Evolutionary conservation across 1,284 basidiomycete genomes (phyloP), one percentile per base, ranked within the genome.

Genomic region (Marasmius sp.): DNA sequence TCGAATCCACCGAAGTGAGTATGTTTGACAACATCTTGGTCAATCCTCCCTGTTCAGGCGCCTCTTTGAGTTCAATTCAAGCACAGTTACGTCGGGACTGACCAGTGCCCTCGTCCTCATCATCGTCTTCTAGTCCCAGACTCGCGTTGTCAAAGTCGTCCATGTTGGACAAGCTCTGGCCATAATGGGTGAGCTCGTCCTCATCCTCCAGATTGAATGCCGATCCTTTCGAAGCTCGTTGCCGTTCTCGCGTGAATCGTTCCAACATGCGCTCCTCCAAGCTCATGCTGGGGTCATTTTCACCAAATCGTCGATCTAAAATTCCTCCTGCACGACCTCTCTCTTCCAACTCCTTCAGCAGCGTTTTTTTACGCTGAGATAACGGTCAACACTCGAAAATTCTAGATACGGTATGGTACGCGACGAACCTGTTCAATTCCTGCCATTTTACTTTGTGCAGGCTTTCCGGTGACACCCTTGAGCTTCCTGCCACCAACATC

Each of bases 211-310:
- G 81, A 72, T 97, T 97, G 84, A 97, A 98, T 8, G 87, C 80
- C n/a, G 81, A 82, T 53, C 90, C 88, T 74, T 91, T 94, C 50
- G 91, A 90, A 20, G 86, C 79, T 14, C 89, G 82, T 71, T 95
- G 92, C 64, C 93, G 81, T 74, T 98, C 97, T 64, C 86, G 85
- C 6, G 95, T 98, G 74, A 98, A 99, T 41, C 97, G 90, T 76
- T 98, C 95, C 34, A 99, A 84, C 90, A 98, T 98, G 66, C 95
- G 92, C 69, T 99, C 97, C 74, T 99, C 97, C 16, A 95, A 81
- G 10, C 91, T 91, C 84, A 99, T 88, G 10, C 87, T 85, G 1
- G 95, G 89, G 69, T 99, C 89, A 69, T 93, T 91, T 84, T 99
- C 97, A 77, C 97, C 97, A 70, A 99, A 98, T 45, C 97, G 91